Evolutionary conservation across 345 rosid genomes (phyloP).

Genomic region (Citrus trifoliata): DNA sequence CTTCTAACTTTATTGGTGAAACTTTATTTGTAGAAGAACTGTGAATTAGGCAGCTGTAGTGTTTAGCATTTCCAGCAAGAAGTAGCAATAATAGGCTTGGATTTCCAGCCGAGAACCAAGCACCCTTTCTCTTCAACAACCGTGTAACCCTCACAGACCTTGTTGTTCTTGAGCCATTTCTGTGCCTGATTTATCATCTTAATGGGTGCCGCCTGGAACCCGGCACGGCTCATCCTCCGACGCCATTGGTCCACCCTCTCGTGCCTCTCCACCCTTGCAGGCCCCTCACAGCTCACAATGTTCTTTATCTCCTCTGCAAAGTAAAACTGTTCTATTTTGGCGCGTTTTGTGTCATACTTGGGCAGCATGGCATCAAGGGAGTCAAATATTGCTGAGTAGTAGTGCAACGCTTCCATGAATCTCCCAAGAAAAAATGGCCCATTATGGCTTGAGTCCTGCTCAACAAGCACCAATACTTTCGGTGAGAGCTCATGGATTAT

Average conservation of each 20-base stretch:
- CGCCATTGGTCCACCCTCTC: constrained; percentile 68
- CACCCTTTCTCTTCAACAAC: constrained; percentile 64
- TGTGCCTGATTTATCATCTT: constrained; percentile 51
- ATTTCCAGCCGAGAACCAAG: constrained; percentile 66
- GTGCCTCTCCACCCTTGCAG: constrained; percentile 49
- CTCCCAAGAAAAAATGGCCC: constrained; percentile 66
- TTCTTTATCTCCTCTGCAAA: constrained; percentile 65
- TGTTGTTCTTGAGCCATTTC: constrained; percentile 49
- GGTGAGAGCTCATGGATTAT: constrained; percentile 50
- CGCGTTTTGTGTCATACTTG: constrained; percentile 58
- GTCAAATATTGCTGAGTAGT: constrained; percentile 58
- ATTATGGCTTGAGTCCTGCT: constrained; percentile 68
- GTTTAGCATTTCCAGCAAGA: constrained; percentile 66
- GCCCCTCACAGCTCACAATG: constrained; percentile 66
- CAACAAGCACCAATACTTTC: constrained; percentile 45
- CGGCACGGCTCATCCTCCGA: constrained; percentile 70
- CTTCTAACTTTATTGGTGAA: background rate
- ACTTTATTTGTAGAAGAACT: constrained; percentile 9
- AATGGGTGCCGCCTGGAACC: constrained; percentile 53
- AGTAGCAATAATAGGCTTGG: constrained; percentile 57
- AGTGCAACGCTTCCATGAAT: constrained; percentile 67
- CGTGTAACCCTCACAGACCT: constrained; percentile 45
- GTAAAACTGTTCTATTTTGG: constrained; percentile 65
- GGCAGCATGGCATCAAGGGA: constrained; percentile 53
- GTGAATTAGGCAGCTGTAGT: background rate